Base-by-base conservation (phyloP, 352 stramenopile genomes). In the Pythium phragmiticola region DNA sequence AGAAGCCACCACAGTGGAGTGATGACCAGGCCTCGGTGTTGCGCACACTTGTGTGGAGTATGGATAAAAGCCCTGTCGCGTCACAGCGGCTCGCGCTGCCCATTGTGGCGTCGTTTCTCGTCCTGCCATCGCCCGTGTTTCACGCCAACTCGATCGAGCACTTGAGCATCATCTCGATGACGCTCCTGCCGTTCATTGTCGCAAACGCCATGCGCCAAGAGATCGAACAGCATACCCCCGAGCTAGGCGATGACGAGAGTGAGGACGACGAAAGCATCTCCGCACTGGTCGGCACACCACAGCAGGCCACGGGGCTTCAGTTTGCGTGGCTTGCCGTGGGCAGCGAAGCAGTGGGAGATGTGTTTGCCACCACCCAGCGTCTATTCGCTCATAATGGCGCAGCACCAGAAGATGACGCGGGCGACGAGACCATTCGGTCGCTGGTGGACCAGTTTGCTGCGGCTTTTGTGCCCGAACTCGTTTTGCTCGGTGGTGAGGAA, bases 1-100 rank as follows among this genome's bases (percentile, higher is more conserved):
- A 81, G 37, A 75, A 75, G n/a, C 82, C 82, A 3, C 33, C 45
- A 17, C 76, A 86, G 50, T 88, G 82, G 82, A 63, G 50, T 19
- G 43, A 48, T 49, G 23, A 57, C 19, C 78, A 69, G 26, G 81
- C 74, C 37, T 89, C 82, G 0, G 58, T 89, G 0, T 46, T 91
- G 14, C 65, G 72, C 23, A 74, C 84, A 11, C 47, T 91, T 4
- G 70, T 78, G 13, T 71, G 77, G 50, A 82, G 70, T 42, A 13
- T 70, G 26, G 41, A 57, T 43, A 54, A 61, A 21, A 57, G 48
- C 14, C 36, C n/a, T 2, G 5, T 12, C 3, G 43, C n/a, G 13
- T 45, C 50, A 0, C 45, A 54, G 42, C 65, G 39, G 19, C 68
- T 74, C 1, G 41, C 23, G 4, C 48, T 76, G 39, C 30, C 62